phyloP scores from a whole-genome alignment of 805 yeast genomes.

The Monosporozyma aquatica region DNA sequence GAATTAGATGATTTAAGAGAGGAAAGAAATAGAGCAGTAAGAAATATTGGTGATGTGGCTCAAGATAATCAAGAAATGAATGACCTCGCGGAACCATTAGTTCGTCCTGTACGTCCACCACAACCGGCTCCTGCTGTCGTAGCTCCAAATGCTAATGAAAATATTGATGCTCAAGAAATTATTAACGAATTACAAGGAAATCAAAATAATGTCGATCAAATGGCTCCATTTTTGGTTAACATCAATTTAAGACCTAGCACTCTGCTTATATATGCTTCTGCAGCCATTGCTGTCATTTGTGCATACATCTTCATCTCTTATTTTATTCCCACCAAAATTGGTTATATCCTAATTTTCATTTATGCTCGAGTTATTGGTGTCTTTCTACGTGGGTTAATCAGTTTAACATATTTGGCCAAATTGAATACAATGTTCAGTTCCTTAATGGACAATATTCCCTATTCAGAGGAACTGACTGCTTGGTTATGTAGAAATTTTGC shows the following conservation, averaged over 20 bases:
- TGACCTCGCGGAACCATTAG: constrained; percentile 3
- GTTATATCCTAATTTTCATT: constrained; percentile 23
- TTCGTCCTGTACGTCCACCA: constrained; percentile 6
- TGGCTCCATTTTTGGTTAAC: constrained; percentile 22
- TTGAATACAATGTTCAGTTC: background rate
- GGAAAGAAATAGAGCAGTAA: constrained; percentile 12
- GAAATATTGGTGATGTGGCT: background rate
- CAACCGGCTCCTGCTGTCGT: constrained; percentile 11
- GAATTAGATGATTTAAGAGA: constrained; percentile 6
- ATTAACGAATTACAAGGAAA: constrained; percentile 5
- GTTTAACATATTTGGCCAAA: constrained; percentile 7
- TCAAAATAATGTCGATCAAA: constrained; percentile 9
- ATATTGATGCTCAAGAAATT: constrained; percentile 4
- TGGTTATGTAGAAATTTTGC: constrained; percentile 13
- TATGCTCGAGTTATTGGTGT: constrained; percentile 12
- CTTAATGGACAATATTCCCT: constrained; percentile 5
- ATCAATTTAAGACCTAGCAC: constrained; percentile 18
- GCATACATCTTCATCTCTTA: constrained; percentile 37
- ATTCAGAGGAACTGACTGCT: constrained; percentile 3
- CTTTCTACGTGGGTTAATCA: constrained; percentile 10
- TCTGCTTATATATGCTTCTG: constrained; percentile 20
- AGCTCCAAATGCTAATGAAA: background rate
- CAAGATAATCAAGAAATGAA: constrained; percentile 2
- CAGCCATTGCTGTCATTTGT: constrained; percentile 26
- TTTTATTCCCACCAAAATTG: constrained; percentile 41